Percentiles rank a stretch among this genome's conserved stretches.
These are phyloP conservation scores for Aeminium ludgeri DNA, from an alignment of 495 filamentous ascomycete species.

Conservation along the genomic window DNA sequence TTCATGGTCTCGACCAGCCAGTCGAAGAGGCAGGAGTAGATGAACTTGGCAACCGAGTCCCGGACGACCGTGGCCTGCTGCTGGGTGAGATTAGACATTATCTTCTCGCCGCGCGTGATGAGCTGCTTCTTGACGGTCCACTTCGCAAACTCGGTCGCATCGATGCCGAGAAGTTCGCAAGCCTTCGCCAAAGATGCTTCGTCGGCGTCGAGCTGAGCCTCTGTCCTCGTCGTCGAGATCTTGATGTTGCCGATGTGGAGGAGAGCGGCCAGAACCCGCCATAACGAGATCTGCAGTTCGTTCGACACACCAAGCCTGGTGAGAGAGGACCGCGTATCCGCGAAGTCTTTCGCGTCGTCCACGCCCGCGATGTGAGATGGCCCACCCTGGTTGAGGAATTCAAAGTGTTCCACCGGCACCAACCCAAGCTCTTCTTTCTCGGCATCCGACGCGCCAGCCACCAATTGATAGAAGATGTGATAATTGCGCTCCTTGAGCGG, in stretches of 20 bases:
- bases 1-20: conserved; percentile 98
- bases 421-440: conserved; percentile 66
- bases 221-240: conserved; percentile 75
- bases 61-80: conserved; percentile 88
- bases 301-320: conserved; percentile 71
- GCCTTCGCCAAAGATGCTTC: conserved; percentile 73
- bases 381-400: conserved; percentile 92
- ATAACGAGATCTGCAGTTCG: conserved; percentile 63
- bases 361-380: conserved; percentile 81
- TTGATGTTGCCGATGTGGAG: conserved; percentile 93
- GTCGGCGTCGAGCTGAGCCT: conserved; percentile 61
- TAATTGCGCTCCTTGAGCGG: conserved; percentile 96
- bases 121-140: conserved; percentile 99
- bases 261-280: conserved; percentile 78
- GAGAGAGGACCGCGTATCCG: conserved; percentile 69
- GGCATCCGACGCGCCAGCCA: conserved; percentile 78
- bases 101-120: conserved; percentile 92
- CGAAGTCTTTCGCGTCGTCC: conserved; percentile 88
- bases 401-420: conserved; percentile 71
- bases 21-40: conserved; percentile 96
- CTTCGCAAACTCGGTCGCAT: conserved; percentile 76
- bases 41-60: conserved; percentile 96
- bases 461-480: conserved; percentile 96
- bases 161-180: conserved; percentile 74
- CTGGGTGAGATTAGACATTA: conserved; percentile 86